These are phyloP conservation scores for Cryomyces minteri DNA, from an alignment of 495 filamentous ascomycete species.

Conservation along the genomic window DNA sequence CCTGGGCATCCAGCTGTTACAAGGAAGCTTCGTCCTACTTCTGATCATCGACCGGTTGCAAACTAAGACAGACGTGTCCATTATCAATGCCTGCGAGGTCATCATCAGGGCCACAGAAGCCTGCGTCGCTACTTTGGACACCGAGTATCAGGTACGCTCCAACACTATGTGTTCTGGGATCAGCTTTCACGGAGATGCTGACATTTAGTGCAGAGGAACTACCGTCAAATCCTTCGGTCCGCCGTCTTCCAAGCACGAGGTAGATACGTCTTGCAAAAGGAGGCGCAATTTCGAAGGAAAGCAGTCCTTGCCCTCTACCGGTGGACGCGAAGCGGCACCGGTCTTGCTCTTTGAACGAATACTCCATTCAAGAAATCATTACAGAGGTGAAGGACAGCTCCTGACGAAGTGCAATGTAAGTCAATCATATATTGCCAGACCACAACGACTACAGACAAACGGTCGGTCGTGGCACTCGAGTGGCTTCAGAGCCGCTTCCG, in stretches of 20 bases:
- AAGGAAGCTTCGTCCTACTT: slow-evolving; percentile 37
- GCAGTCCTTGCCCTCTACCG: not conserved
- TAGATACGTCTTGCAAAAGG: not conserved
- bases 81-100: slow-evolving; percentile 36
- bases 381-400: too few species aligned
- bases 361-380: not conserved
- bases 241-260: not conserved
- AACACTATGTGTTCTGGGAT: too few species aligned
- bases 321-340: not conserved
- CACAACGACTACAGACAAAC: not conserved
- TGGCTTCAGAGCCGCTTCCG: not conserved
- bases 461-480: not conserved
- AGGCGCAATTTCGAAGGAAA: not conserved
- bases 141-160: slow-evolving; percentile 35
- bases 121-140: slow-evolving; percentile 39
- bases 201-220: not conserved
- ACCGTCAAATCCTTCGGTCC: not conserved
- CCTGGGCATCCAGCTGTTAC: slow-evolving; percentile 40
- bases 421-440: not conserved
- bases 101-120: slow-evolving; percentile 40
- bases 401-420: too few species aligned
- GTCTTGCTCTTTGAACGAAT: not conserved
- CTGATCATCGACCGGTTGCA: slow-evolving; percentile 39
- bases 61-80: slow-evolving; percentile 29
- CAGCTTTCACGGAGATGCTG: not conserved